Conservation (phyloP, 1,284 basidiomycete genomes). For the Kalmanozyma brasiliensis region DNA sequence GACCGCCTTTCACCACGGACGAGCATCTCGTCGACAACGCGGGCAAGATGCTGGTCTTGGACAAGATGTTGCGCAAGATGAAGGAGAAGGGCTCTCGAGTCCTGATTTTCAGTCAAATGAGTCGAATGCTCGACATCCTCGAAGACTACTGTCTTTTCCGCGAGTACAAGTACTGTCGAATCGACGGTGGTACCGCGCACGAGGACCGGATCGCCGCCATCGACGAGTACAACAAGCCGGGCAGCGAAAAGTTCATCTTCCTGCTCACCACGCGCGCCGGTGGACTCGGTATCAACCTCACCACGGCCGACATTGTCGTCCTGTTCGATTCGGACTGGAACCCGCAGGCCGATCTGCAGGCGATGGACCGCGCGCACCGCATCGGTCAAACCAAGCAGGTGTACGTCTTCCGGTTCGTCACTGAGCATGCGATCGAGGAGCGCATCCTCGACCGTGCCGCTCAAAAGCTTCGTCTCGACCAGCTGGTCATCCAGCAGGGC, state of each 20-base stretch:
- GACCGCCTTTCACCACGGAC: conserved; percentile 97
- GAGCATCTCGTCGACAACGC: conserved; percentile 94
- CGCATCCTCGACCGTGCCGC: conserved; percentile 95
- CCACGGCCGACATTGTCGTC: conserved; percentile 92
- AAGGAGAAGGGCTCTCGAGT: conserved; percentile 92
- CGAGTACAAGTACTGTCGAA: conserved; percentile 86
- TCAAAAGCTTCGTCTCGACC: conserved; percentile 93
- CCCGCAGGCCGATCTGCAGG: conserved; percentile 97
- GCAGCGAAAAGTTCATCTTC: conserved; percentile 96
- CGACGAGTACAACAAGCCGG: conserved; percentile 97
- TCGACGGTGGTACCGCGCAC: conserved; percentile 93
- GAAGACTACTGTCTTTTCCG: conserved; percentile 98
- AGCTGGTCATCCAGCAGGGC: conserved; percentile 97
- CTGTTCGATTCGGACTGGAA: conserved; percentile 99
- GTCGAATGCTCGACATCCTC: conserved; percentile 90
- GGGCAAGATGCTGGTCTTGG: conserved; percentile 97
- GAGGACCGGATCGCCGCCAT: conserved; percentile 95
- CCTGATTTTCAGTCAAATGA: conserved; percentile 99
- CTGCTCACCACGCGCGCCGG: conserved; percentile 97
- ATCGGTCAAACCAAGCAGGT: conserved; percentile 99
- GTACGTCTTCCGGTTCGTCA: conserved; percentile 97
- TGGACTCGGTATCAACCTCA: conserved; percentile 96
- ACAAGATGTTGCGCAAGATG: conserved; percentile 87
- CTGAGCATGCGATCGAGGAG: conserved; percentile 95
- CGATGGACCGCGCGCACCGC: conserved; percentile 98